Base-by-base conservation (phyloP, 768 basidiomycete species). In the Porpolomopsis calyptriformis region DNA sequence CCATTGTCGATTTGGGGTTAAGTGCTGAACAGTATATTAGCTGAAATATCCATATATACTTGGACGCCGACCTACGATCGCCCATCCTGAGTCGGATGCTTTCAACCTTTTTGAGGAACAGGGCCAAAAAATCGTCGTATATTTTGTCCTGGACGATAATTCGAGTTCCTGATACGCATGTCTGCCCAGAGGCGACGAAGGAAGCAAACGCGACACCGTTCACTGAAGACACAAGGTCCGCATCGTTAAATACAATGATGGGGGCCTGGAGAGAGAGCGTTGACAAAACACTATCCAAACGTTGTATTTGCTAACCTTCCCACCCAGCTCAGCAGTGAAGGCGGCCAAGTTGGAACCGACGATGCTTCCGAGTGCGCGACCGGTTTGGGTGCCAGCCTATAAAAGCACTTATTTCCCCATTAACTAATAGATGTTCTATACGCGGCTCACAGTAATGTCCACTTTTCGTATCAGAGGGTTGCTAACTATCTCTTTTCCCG, bases 141-240 rank as follows among this genome's bases (percentile, higher is more conserved):
- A 90, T 70, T 7, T 62, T 58, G 35, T 78, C 74, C 47, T 90
- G 86, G 5, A 91, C 63, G 4, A 90, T 68, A 16, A 91, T 67
- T n/a, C 88, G 76, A 10, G 86, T 80, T n/a, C 86, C 88, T 1
- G 88, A 90, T n/a, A 91, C 82, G 49, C 88, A 90, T 7, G 88
- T 90, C 64, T 92, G 89, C 2, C 89, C 89, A 19, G 85, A 87
- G 1, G 89, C 89, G 41, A 92, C 68, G 54, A 91, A 92, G 1
- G 82, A 77, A 8, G 86, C 82, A 56, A 92, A 91, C 0, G 85
- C 82, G 4, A 76, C 77, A 14, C 89, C 89, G 51, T 91, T 90
- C 18, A 85, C 82, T 0, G 88, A 82, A n/a, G 76, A 72, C 18
- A 64, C 52, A 41, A 87, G 55, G 54, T 90, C 82, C 5, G 85